Evolutionary conservation across 208 protist genomes (phyloP), one percentile per base, ranked within the genome.

Genomic region (Acanthamoeba castellanii): DNA sequence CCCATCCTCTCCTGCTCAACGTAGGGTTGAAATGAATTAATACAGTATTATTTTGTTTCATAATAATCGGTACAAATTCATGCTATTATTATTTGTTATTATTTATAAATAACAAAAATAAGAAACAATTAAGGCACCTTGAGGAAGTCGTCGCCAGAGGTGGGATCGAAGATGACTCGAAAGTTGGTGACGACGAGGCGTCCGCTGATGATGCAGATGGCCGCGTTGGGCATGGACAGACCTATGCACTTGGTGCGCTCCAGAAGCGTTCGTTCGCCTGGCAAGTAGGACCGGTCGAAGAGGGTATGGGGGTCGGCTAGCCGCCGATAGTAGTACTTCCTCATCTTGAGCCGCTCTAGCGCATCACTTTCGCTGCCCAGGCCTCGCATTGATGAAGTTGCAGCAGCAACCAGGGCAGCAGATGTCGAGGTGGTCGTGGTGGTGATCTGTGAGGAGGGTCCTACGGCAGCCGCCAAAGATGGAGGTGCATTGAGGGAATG

Each of bases 191-290:
- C 32, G 3, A 76, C 30, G n/a, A 76, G 68, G 13, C 30, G 9
- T 3, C 68, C 68, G n/a, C 68, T 76, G 68, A 76, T 76, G n/a
- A 76, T 27, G 68, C 68, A 76, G 68, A 76, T 76, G 68, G 27
- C 30, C 4, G 68, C 68, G 68, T 76, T 76, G 68, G 68, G 68
- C 68, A 76, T 47, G 32, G 27, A 32, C 32, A 76, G 68, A 27
- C 68, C 68, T 18, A 76, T 76, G 68, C 68, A 76, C 68, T 76
- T 76, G 68, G 32, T 76, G 18, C 27, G 68, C 18, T 76, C 68
- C n/a, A 76, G 27, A 6, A 76, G 68, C n/a, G 34, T 45, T 3
- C 68, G 68, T 27, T 76, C 68, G n/a, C 68, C 68, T 3, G 68
- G 68, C 68, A 76, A 22, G 68, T 76, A 76, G 32, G 68, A 30